These are phyloP conservation scores for Solanum gandarillasii DNA, from an alignment of 257 asterid genomes.

Conservation along the genomic window DNA sequence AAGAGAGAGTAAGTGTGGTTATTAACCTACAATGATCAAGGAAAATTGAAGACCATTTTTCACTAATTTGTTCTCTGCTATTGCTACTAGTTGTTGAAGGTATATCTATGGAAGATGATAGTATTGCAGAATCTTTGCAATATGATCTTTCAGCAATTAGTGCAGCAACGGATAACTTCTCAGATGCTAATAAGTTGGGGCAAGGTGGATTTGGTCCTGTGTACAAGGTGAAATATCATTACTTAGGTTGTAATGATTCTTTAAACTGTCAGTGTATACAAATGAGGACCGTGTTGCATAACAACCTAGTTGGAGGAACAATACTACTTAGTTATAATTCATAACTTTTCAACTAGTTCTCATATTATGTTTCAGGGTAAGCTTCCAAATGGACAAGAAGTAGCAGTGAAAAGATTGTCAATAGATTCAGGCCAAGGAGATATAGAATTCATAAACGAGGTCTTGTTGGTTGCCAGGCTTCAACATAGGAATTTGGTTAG, in stretches of 20 bases:
- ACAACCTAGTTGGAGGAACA: not conserved
- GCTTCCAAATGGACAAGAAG: too few species aligned
- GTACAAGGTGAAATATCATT: not conserved
- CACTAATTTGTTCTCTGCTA: not conserved
- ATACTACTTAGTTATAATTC: not conserved
- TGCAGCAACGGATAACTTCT: constrained; percentile 7
- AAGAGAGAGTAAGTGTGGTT: not conserved
- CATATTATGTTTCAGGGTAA: too few species aligned
- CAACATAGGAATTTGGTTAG: too few species aligned
- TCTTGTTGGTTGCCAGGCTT: too few species aligned
- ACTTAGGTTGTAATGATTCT: not conserved
- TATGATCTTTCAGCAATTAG: constrained; percentile 6
- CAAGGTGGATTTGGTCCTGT: constrained; percentile 16
- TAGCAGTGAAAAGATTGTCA: too few species aligned
- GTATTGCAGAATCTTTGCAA: constrained; percentile 2
- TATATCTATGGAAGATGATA: not conserved
- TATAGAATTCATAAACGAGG: too few species aligned
- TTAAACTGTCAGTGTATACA: not conserved
- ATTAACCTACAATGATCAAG: not conserved
- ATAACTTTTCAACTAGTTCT: not conserved
- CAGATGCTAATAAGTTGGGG: constrained; percentile 6
- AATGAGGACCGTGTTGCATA: not conserved
- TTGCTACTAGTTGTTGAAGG: not conserved
- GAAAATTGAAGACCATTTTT: not conserved
- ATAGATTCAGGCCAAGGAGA: too few species aligned